Percentiles rank a stretch among this genome's conserved stretches.
These are phyloP conservation scores for Picea sitchensis DNA, from an alignment of 75 land plant species.

Conservation along the genomic window DNA sequence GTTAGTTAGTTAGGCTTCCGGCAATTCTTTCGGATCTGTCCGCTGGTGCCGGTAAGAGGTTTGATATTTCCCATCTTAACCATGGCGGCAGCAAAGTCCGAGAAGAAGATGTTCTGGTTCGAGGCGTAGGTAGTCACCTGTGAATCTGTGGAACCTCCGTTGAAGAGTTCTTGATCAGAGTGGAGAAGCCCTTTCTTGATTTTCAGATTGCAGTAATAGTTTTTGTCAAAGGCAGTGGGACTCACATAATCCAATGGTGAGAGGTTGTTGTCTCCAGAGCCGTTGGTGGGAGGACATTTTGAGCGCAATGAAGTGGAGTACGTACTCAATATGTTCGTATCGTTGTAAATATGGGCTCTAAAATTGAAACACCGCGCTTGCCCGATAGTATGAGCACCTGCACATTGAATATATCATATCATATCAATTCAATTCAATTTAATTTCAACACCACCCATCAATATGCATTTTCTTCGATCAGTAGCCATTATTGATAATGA, in stretches of 20 bases:
- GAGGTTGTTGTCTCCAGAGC: slow-evolving; percentile 27
- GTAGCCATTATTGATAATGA: no score
- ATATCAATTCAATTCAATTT: no score
- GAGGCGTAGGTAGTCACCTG: slow-evolving; percentile 16
- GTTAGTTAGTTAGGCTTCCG: slow-evolving; percentile 6
- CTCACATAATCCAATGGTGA: slow-evolving; percentile 40
- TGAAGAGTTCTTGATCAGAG: slow-evolving; percentile 52
- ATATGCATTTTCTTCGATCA: no score
- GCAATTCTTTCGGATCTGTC: slow-evolving; percentile 41
- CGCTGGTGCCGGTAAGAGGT: slow-evolving; percentile 12
- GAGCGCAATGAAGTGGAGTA: slow-evolving; percentile 5
- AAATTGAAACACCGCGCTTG: not conserved
- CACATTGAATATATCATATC: no score
- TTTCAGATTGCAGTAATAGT: slow-evolving; percentile 43
- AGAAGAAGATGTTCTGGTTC: slow-evolving; percentile 15
- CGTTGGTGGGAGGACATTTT: slow-evolving; percentile 19
- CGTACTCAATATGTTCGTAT: slow-evolving; percentile 18
- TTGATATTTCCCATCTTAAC: slow-evolving; percentile 36
- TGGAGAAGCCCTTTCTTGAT: slow-evolving; percentile 37
- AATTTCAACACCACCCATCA: no score
- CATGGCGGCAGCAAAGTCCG: slow-evolving; percentile 24
- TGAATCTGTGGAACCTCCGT: slow-evolving; percentile 31
- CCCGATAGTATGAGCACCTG: slow-evolving; percentile 4
- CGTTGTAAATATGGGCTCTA: slow-evolving; percentile 2
- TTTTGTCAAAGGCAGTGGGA: slow-evolving; percentile 37